Percentiles rank a stretch among this genome's conserved stretches.
Evolutionary conservation across 2,329 filamentous ascomycete species (phyloP).

Genomic region (Lachnellula willkommii): DNA sequence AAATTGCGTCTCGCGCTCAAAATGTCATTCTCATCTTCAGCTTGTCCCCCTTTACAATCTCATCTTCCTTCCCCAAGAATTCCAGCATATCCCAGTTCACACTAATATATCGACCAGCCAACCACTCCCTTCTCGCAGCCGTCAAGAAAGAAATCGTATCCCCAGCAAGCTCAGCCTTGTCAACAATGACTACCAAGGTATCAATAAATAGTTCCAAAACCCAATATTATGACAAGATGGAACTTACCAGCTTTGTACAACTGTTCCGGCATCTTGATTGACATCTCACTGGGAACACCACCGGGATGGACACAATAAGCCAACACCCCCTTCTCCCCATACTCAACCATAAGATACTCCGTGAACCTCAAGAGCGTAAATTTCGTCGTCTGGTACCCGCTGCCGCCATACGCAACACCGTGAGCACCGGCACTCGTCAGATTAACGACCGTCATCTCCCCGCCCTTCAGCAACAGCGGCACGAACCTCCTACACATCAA

Average conservation of each 20-base stretch:
- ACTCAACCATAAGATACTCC: conserved; percentile 44
- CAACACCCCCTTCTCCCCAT: conserved; percentile 38
- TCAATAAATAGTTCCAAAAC: conserved; percentile 4
- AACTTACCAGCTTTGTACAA: conserved; percentile 21
- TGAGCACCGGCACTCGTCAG: conserved; percentile 41
- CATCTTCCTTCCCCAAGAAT: conserved; percentile 37
- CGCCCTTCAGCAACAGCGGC: conserved; percentile 23
- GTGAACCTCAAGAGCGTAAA: conserved; percentile 45
- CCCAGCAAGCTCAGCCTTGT: conserved; percentile 37
- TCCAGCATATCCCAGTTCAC: conserved; percentile 45
- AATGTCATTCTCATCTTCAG: conserved; percentile 31
- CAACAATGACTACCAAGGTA: conserved; percentile 22
- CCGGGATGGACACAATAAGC: conserved; percentile 39
- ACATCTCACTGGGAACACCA: conserved; percentile 36
- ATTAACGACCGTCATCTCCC: conserved; percentile 42
- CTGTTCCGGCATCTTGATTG: conserved; percentile 28
- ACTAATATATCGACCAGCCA: conserved; percentile 41
- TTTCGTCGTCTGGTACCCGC: conserved; percentile 45
- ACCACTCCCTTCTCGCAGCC: conserved; percentile 39
- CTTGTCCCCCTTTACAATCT: conserved; percentile 36
- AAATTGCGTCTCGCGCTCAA: background rate
- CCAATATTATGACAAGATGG: background rate
- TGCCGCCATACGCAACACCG: conserved; percentile 33
- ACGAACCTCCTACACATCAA: conserved; percentile 15
- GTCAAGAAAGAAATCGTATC: conserved; percentile 42